A percentile compares a stretch with the other conserved stretches of the same genome.
Conservation (phyloP, 2,329 filamentous ascomycete genomes). For the Didymellaceae sp. region DNA sequence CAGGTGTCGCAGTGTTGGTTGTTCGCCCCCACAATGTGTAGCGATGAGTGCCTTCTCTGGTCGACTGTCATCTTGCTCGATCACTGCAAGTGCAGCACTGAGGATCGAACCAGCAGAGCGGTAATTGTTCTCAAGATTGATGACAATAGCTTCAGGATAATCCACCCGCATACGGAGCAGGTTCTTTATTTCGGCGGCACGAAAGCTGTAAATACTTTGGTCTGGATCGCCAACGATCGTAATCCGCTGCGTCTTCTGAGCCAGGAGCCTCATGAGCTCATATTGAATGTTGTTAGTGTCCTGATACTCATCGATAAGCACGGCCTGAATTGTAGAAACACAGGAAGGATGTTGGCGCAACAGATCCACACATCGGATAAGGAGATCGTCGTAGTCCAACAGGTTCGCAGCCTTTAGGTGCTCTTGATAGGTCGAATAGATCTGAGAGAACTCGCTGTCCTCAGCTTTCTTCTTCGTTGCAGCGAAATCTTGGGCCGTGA, state of each 20-base stretch:
- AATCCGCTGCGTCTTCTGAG: constrained; percentile 74
- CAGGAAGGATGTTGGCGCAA: constrained; percentile 76
- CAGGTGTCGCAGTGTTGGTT: constrained; percentile 80
- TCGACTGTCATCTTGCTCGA: constrained; percentile 83
- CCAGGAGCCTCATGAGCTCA: constrained; percentile 88
- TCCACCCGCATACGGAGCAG: constrained; percentile 77
- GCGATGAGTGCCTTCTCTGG: constrained; percentile 81
- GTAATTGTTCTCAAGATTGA: constrained; percentile 93
- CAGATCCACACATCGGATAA: constrained; percentile 82
- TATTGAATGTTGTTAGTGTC: constrained; percentile 97
- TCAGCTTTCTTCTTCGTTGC: constrained; percentile 55
- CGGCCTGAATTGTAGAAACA: constrained; percentile 86
- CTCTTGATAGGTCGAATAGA: constrained; percentile 78
- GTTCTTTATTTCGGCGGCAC: constrained; percentile 90
- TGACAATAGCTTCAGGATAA: constrained; percentile 78
- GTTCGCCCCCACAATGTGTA: constrained; percentile 79
- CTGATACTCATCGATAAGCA: constrained; percentile 96
- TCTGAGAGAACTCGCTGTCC: constrained; percentile 68
- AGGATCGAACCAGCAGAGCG: constrained; percentile 88
- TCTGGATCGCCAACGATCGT: constrained; percentile 97
- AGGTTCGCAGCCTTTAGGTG: constrained; percentile 78
- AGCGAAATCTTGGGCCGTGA: constrained; percentile 55
- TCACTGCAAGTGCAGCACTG: constrained; percentile 79
- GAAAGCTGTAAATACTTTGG: constrained; percentile 97
- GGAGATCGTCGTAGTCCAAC: constrained; percentile 92